A percentile compares a stretch with the other conserved stretches of the same genome.
Evolutionary conservation across 2,329 filamentous ascomycete genomes (phyloP).

Genomic region (Corynespora cassiicola): DNA sequence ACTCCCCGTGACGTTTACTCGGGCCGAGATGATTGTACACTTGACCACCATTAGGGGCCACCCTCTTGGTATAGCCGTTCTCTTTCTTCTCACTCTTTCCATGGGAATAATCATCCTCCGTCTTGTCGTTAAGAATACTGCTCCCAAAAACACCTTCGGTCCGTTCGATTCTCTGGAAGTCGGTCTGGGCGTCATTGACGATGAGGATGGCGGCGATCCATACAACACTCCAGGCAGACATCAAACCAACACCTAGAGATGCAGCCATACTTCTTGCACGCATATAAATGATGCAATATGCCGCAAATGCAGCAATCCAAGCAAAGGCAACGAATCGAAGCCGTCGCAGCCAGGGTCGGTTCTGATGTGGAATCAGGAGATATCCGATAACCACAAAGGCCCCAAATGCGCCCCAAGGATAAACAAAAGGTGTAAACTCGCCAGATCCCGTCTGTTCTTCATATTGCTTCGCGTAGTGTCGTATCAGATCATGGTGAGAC

Average conservation of each 20-base stretch:
- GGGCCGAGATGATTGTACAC: constrained; percentile 30
- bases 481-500: constrained; percentile 40
- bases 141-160: constrained; percentile 29
- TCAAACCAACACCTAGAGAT: constrained; percentile 62
- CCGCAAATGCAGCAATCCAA: constrained; percentile 50
- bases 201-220: constrained; percentile 61
- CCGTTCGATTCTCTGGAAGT: constrained; percentile 64
- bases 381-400: constrained; percentile 54
- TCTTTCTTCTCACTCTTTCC: constrained; percentile 3
- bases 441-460: constrained; percentile 47
- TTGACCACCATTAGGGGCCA: no score
- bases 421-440: constrained; percentile 50
- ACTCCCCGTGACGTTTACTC: constrained; percentile 39
- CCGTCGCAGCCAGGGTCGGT: constrained; percentile 45
- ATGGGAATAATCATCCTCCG: no score
- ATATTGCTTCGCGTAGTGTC: constrained; percentile 49
- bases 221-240: constrained; percentile 60
- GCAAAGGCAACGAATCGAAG: constrained; percentile 55
- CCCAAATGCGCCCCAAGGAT: constrained; percentile 51
- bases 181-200: constrained; percentile 61
- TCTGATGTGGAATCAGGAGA: constrained; percentile 58
- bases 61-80: no score
- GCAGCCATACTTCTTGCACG: constrained; percentile 58
- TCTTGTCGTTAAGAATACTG: constrained; percentile 3
- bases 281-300: constrained; percentile 50